Evolutionary conservation across 139 green algal genomes (phyloP), one percentile per base, ranked within the genome.

Genomic region (Nannochloris sp.): DNA sequence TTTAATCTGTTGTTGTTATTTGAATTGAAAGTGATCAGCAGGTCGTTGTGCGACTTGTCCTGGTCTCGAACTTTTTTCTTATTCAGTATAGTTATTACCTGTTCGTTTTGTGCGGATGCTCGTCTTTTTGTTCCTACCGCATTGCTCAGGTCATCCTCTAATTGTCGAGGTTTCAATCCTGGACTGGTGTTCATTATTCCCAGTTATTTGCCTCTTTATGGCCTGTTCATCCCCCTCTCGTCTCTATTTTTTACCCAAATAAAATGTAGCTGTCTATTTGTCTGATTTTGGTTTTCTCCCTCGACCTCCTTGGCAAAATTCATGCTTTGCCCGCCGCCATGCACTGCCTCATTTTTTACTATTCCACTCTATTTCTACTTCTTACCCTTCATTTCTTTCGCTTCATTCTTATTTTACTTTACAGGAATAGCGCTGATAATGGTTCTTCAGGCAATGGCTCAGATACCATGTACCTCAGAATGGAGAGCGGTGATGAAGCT

Each of bases 401-500:
- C 42, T 51, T 19, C 42, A 27, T 51, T 51, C 19, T 19, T n/a
- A n/a, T n/a, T n/a, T n/a, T 19, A 19, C 19, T 51, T 19, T 27
- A 51, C 42, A 51, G 42, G 42, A 51, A 51, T 19, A 51, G 42
- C 42, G 42, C 19, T 19, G 19, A 19, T 19, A 68, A 68, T 27
- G 58, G 67, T 45, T 51, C 37, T 23, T 5, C 30, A 0, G 68
- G 63, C 15, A 7, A 64, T 13, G 74, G 39, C 12, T 64, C 82
- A 13, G 65, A 67, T 27, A 68, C 82, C 30, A 33, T 96, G 4
- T 54, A 69, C 7, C 39, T 96, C 7, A 72, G 85, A 19, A 80
- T 93, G 13, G 89, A 95, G 68, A 89, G 77, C 36, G 89, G 89
- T 14, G 74, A 82, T 58, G 69, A 81, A 13, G 54, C 25, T 14